These are phyloP conservation scores for Ramaria sp. DNA, from an alignment of 768 basidiomycete species.

Conservation along the genomic window DNA sequence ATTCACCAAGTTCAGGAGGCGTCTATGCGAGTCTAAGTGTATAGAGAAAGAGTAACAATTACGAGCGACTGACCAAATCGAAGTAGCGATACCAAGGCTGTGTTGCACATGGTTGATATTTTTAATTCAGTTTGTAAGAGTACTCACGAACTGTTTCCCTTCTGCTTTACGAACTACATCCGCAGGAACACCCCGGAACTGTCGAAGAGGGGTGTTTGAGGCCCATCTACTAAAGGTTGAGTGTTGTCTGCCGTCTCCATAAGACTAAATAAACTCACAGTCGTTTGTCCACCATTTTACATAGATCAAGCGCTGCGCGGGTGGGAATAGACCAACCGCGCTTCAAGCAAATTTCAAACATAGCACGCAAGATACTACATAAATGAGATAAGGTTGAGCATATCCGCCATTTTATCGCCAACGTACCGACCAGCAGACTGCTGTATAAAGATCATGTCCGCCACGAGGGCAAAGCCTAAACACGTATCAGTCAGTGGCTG, in stretches of 20 bases:
- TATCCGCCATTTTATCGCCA: not conserved
- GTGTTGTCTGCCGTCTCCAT: conserved; percentile 5
- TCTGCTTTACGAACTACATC: conserved; percentile 88
- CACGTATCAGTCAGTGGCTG: not conserved
- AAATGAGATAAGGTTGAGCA: conserved; percentile 1
- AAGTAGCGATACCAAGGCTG: conserved; percentile 97
- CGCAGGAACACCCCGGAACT: conserved; percentile 84
- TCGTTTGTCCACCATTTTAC: conserved; percentile 89
- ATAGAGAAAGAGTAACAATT: not conserved
- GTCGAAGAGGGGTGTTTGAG: conserved; percentile 93
- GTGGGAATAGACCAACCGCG: conserved; percentile 97
- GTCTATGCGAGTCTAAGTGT: conserved; percentile 23
- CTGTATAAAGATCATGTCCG: conserved; percentile 93
- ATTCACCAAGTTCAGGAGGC: conserved; percentile 89
- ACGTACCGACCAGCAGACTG: conserved; percentile 86
- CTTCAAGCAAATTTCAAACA: conserved; percentile 96
- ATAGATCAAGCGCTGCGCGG: conserved; percentile 81
- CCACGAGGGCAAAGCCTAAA: conserved; percentile 70
- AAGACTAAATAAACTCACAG: conserved; percentile 39
- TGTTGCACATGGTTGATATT: not conserved
- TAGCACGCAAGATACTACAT: conserved; percentile 77
- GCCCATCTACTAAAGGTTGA: conserved; percentile 59
- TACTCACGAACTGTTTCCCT: conserved; percentile 88
- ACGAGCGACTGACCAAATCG: conserved; percentile 44
- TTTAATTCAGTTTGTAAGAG: not conserved